Percentiles rank a stretch among this genome's conserved stretches.
Evolutionary conservation across 306 rosid genomes (phyloP).

Genomic region (Psophocarpus tetragonolobus): DNA sequence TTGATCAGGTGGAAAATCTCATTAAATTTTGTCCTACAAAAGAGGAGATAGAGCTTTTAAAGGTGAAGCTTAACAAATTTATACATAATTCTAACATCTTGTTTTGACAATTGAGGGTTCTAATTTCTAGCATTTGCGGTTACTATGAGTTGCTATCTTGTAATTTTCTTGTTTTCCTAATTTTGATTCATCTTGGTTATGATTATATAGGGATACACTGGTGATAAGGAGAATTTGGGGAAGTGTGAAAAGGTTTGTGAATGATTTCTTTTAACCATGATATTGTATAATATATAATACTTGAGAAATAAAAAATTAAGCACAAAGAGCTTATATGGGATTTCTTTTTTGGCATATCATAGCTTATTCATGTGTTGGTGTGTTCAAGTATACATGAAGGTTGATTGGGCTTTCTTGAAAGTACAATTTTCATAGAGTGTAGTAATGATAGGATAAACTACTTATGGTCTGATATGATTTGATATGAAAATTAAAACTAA

Average conservation of each 20-base stretch:
- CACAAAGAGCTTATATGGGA: conserved; percentile 10
- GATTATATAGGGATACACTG: conserved; percentile 68
- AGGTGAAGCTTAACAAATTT: conserved; percentile 52
- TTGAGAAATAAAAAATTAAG: conserved; percentile 10
- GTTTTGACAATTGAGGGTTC: conserved; percentile 19
- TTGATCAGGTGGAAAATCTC: conserved; percentile 95
- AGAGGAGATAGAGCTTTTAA: conserved; percentile 92
- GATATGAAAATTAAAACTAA: neutral
- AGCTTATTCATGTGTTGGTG: neutral
- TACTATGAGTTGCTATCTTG: neutral
- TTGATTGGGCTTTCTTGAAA: conserved; percentile 16
- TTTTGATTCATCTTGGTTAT: conserved; percentile 37
- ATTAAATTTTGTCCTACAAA: conserved; percentile 94
- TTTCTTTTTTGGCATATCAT: conserved; percentile 9
- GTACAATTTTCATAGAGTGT: conserved; percentile 5
- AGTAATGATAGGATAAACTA: conserved; percentile 9
- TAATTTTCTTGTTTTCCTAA: conserved; percentile 20
- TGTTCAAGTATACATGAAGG: conserved; percentile 25
- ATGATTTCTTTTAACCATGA: conserved; percentile 32
- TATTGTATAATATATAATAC: conserved; percentile 7
- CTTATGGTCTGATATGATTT: neutral
- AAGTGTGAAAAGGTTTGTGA: conserved; percentile 87
- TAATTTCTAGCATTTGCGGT: conserved; percentile 20
- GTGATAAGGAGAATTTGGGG: conserved; percentile 82
- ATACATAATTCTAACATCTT: conserved; percentile 22